Conservation (phyloP, 805 yeast species). For the Monosporozyma siamensis region DNA sequence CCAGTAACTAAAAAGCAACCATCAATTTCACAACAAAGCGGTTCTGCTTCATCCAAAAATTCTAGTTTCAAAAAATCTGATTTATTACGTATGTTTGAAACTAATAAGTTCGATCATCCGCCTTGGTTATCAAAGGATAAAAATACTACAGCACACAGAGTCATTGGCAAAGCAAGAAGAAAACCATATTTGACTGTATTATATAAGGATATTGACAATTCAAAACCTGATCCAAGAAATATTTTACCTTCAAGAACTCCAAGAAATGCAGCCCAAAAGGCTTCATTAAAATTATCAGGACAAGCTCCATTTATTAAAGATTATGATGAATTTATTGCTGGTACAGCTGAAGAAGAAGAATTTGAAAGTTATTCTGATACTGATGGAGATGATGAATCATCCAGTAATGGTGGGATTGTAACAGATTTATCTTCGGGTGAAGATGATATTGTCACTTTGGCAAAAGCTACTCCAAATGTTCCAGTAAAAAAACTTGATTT, state of each 20-base stretch:
- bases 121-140: conserved; percentile 11
- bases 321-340: not conserved
- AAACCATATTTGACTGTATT: conserved; percentile 25
- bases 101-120: conserved; percentile 15
- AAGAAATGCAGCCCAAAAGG: conserved; percentile 26
- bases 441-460: not conserved
- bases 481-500: not conserved
- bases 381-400: conserved; percentile 1
- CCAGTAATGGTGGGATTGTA: conserved; percentile 2
- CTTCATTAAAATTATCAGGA: conserved; percentile 22
- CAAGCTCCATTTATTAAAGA: not conserved
- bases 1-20: too few species aligned
- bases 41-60: conserved; percentile 11
- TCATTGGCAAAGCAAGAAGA: conserved; percentile 6
- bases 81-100: conserved; percentile 20
- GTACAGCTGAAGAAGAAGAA: too few species aligned
- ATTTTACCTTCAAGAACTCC: conserved; percentile 21
- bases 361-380: conserved; percentile 7
- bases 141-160: not conserved
- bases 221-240: conserved; percentile 26
- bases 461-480: not conserved
- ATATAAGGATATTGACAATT: conserved; percentile 25
- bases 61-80: conserved; percentile 25
- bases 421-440: not conserved
- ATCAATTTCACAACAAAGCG: too few species aligned